phyloP scores from a whole-genome alignment of 2,329 filamentous ascomycete genomes.

The Neophaeococcomyces mojaviensis region DNA sequence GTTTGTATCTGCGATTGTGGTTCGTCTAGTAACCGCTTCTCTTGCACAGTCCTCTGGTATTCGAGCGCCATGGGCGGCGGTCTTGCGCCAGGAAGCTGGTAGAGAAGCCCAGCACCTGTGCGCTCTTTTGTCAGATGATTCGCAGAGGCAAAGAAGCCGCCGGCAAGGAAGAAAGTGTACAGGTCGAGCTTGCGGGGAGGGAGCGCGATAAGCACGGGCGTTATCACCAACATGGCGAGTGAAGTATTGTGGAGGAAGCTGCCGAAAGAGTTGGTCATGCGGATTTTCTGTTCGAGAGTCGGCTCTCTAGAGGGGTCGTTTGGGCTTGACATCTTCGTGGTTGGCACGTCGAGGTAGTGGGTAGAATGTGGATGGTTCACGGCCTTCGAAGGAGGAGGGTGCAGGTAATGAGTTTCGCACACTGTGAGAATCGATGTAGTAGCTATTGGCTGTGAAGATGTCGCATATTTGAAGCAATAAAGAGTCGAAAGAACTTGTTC shows the following conservation, averaged over 20 bases:
- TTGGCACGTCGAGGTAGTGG: neutral
- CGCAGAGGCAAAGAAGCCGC: slow-evolving; percentile 42
- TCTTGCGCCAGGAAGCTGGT: slow-evolving; percentile 22
- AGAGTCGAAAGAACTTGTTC: too few species aligned
- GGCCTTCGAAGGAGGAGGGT: too few species aligned
- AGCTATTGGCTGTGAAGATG: too few species aligned
- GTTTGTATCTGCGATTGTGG: neutral
- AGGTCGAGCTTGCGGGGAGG: slow-evolving; percentile 57
- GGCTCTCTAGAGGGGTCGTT: neutral
- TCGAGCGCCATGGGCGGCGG: slow-evolving; percentile 9
- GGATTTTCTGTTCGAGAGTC: slow-evolving; percentile 9
- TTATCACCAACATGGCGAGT: slow-evolving; percentile 43
- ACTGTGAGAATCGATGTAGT: too few species aligned
- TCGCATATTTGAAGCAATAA: too few species aligned
- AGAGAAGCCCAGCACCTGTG: slow-evolving; percentile 31
- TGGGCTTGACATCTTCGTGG: neutral
- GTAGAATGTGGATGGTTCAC: neutral
- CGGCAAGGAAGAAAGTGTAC: slow-evolving; percentile 49
- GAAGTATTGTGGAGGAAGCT: slow-evolving; percentile 35
- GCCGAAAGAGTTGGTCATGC: slow-evolving; percentile 14
- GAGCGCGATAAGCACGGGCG: slow-evolving; percentile 47
- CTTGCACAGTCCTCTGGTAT: slow-evolving; percentile 13
- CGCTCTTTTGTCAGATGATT: slow-evolving; percentile 41
- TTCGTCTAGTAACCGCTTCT: slow-evolving; percentile 22
- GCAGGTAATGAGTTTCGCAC: too few species aligned